Percentiles rank a stretch among this genome's conserved stretches.
phyloP scores from a whole-genome alignment of 176 grass and related monocot genomes.

The Alloteropsis semialata region DNA sequence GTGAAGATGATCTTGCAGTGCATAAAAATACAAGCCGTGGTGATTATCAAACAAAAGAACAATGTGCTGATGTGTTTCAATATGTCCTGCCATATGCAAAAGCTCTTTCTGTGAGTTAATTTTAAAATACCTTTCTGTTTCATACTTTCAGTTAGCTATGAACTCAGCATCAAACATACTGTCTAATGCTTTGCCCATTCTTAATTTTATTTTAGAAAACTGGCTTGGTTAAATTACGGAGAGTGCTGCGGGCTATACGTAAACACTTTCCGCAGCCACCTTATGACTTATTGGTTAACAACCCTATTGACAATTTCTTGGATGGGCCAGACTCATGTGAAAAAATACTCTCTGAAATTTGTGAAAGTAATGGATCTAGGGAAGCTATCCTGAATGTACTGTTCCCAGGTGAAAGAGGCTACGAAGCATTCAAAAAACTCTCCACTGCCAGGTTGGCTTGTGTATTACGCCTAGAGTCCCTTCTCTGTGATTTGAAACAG shows the following conservation, averaged over 20 bases:
- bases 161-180: slow-evolving; percentile 10
- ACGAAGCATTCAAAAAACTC: slow-evolving; percentile 70
- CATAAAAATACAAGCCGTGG: slow-evolving; percentile 95
- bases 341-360: slow-evolving; percentile 71
- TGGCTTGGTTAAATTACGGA: slow-evolving; percentile 91
- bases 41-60: slow-evolving; percentile 99
- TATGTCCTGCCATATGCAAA: slow-evolving; percentile 95
- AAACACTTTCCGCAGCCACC: slow-evolving; percentile 95
- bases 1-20: slow-evolving; percentile 83
- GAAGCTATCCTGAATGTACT: slow-evolving; percentile 71
- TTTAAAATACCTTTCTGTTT: slow-evolving; percentile 1
- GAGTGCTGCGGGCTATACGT: slow-evolving; percentile 90
- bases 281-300: slow-evolving; percentile 64
- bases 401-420: slow-evolving; percentile 67
- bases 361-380: slow-evolving; percentile 54
- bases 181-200: slow-evolving; percentile 23
- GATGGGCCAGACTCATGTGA: slow-evolving; percentile 89
- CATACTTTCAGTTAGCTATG: slow-evolving; percentile 23
- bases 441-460: slow-evolving; percentile 60
- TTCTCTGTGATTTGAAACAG: slow-evolving; percentile 9
- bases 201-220: slow-evolving; percentile 71
- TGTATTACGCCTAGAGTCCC: slow-evolving; percentile 19
- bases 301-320: slow-evolving; percentile 81
- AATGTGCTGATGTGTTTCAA: slow-evolving; percentile 99
- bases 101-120: slow-evolving; percentile 77